Evolutionary conservation across 352 stramenopile genomes (phyloP).

Genomic region (Saprolegnia parasitica): DNA sequence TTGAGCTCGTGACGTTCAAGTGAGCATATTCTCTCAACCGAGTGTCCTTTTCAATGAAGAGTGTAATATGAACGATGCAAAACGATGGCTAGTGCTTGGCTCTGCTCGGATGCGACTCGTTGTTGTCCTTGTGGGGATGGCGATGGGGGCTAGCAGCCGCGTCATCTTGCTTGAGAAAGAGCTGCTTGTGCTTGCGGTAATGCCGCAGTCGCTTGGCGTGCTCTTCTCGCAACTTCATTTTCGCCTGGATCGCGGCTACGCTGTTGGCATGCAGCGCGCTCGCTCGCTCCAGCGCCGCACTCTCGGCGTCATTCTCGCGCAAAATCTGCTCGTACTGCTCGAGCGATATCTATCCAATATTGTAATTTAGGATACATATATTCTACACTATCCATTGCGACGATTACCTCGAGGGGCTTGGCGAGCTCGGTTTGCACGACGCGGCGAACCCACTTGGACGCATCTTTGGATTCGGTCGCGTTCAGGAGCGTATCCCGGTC

Average conservation of each 20-base stretch:
- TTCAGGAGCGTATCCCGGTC: constrained; percentile 58
- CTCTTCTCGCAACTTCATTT: constrained; percentile 14
- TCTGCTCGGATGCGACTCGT: neutral
- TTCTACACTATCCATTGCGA: neutral
- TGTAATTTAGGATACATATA: neutral
- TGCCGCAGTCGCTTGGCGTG: constrained; percentile 8
- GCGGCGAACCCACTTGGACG: constrained; percentile 44
- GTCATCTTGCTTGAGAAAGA: neutral
- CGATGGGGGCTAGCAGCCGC: no score
- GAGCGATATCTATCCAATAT: neutral
- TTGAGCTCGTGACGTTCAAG: constrained; percentile 84
- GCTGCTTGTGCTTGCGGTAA: constrained; percentile 16
- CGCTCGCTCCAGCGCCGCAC: constrained; percentile 12
- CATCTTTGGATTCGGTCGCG: constrained; percentile 37
- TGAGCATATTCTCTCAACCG: constrained; percentile 3
- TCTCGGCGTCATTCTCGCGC: constrained; percentile 11
- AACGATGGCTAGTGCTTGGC: no score
- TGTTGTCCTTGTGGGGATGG: neutral
- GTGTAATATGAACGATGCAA: no score
- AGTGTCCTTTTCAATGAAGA: neutral
- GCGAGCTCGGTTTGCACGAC: constrained; percentile 55
- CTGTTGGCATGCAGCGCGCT: neutral
- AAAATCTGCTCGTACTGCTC: neutral
- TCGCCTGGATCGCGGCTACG: constrained; percentile 20
- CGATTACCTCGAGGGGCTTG: constrained; percentile 40